Percentiles rank a stretch among this genome's conserved stretches.
Evolutionary conservation across 768 basidiomycete genomes (phyloP).

Genomic region (Lentinula boryana): DNA sequence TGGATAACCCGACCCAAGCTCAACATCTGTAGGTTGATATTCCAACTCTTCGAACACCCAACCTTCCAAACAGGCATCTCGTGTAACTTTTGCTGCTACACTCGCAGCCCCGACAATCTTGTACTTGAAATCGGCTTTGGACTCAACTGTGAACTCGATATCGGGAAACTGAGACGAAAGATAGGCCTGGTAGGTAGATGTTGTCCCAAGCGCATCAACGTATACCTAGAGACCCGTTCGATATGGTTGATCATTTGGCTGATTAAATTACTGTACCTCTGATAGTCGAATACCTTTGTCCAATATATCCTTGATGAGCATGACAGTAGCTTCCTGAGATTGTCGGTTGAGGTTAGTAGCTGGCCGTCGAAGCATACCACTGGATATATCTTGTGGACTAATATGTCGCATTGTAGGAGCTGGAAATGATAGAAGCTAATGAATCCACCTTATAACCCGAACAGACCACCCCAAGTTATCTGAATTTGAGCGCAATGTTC

Average conservation of each 20-base stretch:
- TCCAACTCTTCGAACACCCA: conserved; percentile 74
- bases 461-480: conserved; percentile 78
- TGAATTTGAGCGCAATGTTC: conserved; percentile 64
- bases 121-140: conserved; percentile 93
- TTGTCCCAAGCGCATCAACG: conserved; percentile 91
- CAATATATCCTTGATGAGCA: conserved; percentile 83
- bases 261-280: conserved; percentile 42
- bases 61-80: conserved; percentile 82
- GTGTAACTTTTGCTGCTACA: conserved; percentile 96
- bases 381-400: conserved; percentile 88
- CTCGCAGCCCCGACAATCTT: conserved; percentile 97
- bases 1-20: conserved; percentile 86
- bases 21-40: conserved; percentile 22
- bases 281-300: conserved; percentile 72
- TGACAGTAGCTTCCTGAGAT: conserved; percentile 83
- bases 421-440: background rate
- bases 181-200: conserved; percentile 78
- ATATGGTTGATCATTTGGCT: background rate
- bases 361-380: conserved; percentile 81
- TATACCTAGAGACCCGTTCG: conserved; percentile 51
- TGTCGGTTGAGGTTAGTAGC: conserved; percentile 86
- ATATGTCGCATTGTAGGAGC: conserved; percentile 7
- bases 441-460: conserved; percentile 57
- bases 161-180: conserved; percentile 78
- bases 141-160: conserved; percentile 81